Evolutionary conservation across 2,329 filamentous ascomycete species (phyloP), one percentile per base, ranked within the genome.

Genomic region (Berkeleyomyces rouxiae): DNA sequence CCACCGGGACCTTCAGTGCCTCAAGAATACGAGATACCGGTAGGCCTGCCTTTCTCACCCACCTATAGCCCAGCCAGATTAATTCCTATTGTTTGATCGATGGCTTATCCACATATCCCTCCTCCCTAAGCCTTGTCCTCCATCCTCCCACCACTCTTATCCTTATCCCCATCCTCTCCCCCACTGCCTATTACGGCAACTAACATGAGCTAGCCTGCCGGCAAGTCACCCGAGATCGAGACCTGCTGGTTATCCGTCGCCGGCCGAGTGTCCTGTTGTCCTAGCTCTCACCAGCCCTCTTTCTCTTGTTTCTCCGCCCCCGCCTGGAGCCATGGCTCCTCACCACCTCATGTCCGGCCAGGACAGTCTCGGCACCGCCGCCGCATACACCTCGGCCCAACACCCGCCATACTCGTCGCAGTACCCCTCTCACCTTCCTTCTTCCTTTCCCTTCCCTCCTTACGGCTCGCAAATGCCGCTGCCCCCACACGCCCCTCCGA

Each of bases 181-280:
- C 13, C 37, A 61, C 46, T 61, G 49, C 60, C 60, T 55, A 55
- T 61, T 61, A 61, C 49, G 60, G 60, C 47, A 61, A 61, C 49
- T 61, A 61, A 61, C 60, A 61, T 61, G 39, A 53, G 60, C 49
- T 61, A 61, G 51, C 40, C 37, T 23, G 43, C 60, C 60, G 60
- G 60, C 39, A 43, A 55, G 47, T 61, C 23, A 55, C 23, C 40
- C 40, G 37, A 53, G 36, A 55, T 9, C 46, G 37, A 53, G 36
- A 55, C 13, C 46, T 47, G 47, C 46, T 13, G n/a, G 43, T 46
- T 42, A 46, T 44, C 36, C 58, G 42, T 33, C 51, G 39, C 36
- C 49, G 46, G 46, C 42, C 46, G n/a, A 23, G 23, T 23, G 33
- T 53, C 37, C 49, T 37, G 42, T n/a, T 42, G 51, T 43, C n/a